Conservation (phyloP, 176 grass and related monocot species). For the Oryza nivara region DNA sequence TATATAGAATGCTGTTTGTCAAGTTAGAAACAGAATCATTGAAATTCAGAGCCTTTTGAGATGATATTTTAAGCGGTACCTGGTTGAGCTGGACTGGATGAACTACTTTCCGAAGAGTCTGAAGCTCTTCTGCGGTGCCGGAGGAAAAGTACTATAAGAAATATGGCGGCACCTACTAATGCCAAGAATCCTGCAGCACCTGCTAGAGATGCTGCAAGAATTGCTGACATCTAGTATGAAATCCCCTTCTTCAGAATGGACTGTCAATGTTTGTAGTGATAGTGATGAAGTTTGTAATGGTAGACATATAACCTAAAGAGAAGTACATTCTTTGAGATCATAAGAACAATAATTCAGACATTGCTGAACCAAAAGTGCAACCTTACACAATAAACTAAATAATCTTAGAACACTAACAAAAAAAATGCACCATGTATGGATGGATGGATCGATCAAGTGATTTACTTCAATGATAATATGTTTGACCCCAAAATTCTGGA, state of each 20-base stretch:
- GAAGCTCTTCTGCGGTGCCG: slow-evolving; percentile 44
- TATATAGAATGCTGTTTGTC: slow-evolving; percentile 1
- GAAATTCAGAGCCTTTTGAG: background rate
- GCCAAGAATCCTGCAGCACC: slow-evolving; percentile 79
- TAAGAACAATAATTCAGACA: slow-evolving; percentile 2
- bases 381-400: slow-evolving; percentile 9
- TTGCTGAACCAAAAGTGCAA: slow-evolving; percentile 4
- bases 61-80: slow-evolving; percentile 50
- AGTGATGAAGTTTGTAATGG: slow-evolving; percentile 15
- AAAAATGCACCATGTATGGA: slow-evolving; percentile 15
- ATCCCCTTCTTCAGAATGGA: slow-evolving; percentile 50
- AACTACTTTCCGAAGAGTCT: slow-evolving; percentile 80
- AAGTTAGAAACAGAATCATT: slow-evolving; percentile 23
- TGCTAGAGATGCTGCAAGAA: slow-evolving; percentile 82
- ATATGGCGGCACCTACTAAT: slow-evolving; percentile 49
- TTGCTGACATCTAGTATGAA: slow-evolving; percentile 76
- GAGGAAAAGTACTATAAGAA: slow-evolving; percentile 52
- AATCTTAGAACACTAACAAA: slow-evolving; percentile 15
- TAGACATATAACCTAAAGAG: slow-evolving; percentile 48
- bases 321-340: slow-evolving; percentile 26
- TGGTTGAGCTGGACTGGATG: slow-evolving; percentile 66
- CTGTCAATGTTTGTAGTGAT: slow-evolving; percentile 28
- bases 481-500: background rate
- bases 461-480: background rate
- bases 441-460: background rate